These are phyloP conservation scores for Nicotiana noctiflora DNA, from an alignment of 257 asterid species.

Conservation along the genomic window DNA sequence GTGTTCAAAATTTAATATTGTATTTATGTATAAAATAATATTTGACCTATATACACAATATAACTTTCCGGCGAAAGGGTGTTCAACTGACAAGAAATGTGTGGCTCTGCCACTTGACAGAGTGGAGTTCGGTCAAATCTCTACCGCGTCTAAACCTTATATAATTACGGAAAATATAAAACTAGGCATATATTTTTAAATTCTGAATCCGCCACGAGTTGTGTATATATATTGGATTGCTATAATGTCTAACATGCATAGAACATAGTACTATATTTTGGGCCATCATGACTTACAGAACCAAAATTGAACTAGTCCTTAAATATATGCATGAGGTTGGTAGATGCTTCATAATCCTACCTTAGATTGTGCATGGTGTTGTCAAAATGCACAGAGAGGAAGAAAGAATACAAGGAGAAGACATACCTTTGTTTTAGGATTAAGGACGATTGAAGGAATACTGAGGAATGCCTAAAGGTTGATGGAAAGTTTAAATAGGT, in stretches of 20 bases:
- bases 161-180: no score
- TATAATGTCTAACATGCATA: neutral
- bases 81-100: no score
- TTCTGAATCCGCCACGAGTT: accelerated
- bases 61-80: no score
- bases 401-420: neutral
- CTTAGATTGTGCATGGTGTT: neutral
- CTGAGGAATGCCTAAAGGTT: neutral
- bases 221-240: no score
- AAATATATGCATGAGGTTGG: neutral
- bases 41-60: no score
- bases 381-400: neutral
- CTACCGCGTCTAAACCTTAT: no score
- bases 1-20: no score
- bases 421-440: slow-evolving; percentile 8
- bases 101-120: no score
- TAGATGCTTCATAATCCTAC: neutral
- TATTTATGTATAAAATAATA: no score
- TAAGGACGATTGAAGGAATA: neutral
- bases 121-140: no score
- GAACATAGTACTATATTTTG: no score
- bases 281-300: no score
- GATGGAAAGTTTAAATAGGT: slow-evolving; percentile 14
- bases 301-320: neutral
- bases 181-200: neutral